Base-by-base conservation (phyloP, 352 stramenopile species). In the Globisporangium perplexum region DNA sequence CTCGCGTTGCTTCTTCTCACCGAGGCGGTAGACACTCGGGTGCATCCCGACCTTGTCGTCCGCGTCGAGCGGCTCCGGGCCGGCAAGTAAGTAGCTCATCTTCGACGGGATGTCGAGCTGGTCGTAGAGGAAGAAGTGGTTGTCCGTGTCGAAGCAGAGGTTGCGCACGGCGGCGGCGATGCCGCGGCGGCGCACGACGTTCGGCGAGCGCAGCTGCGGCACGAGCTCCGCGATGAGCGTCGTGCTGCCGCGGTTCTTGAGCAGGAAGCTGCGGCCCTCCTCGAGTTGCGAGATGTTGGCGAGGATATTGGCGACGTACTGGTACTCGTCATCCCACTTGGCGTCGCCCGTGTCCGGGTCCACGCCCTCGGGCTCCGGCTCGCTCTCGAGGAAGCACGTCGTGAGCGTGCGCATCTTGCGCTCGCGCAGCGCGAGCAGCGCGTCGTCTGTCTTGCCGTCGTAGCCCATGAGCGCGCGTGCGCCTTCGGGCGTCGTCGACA, bases 61-160 rank as follows among this genome's bases (percentile, higher is more conserved):
- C 31, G 74, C 72, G 55, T 92, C 80, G 3, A 95, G 65, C 11
- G 75, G 64, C 51, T 95, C 84, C 0, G 84, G 84, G 14, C 84
- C 84, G 12, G 77, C 73, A 15, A 95, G 67, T 53, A 90, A 50
- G 18, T 79, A 81, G 56, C 86, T 79, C 62, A 92, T 74, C 60
- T 92, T 83, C n/a, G 71, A 82, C 24, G 83, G 77, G 12, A 95
- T 63, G 53, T 95, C 83, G 49, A 95, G 51, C 52, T 91, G 80
- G 50, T 94, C 83, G 63, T 91, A 94, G 24, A 94, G 65, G 55
- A 87, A 92, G 51, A 94, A 94, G 62, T 94, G 83, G 60, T 87
- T 92, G 66, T 95, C 83, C 38, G 77, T 76, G 73, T 95, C 83
- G 57, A 95, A 95, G 68, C 82, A 91, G 53, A 95, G 62, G 66